phyloP scores from a whole-genome alignment of 2,329 filamentous ascomycete species.

The Penicillium griseofulvum region DNA sequence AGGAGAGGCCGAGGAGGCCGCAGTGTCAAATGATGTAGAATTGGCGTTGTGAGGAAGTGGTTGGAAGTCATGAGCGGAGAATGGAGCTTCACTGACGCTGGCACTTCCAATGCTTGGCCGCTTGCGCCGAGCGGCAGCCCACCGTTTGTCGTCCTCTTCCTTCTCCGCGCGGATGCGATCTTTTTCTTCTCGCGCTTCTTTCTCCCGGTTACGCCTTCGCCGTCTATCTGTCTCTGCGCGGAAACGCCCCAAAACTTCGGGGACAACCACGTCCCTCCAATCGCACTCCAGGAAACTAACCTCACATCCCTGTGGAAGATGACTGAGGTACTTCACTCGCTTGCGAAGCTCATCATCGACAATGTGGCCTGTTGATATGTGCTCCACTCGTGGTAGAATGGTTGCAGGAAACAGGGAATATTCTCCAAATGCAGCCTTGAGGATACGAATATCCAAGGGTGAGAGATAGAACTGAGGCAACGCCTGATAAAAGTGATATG shows the following conservation, averaged over 20 bases:
- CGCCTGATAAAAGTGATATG: slow-evolving; percentile 85
- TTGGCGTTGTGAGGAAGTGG: slow-evolving; percentile 51
- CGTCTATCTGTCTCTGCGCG: slow-evolving; percentile 72
- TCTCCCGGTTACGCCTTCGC: slow-evolving; percentile 74
- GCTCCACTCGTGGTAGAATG: slow-evolving; percentile 81
- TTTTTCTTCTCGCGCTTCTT: slow-evolving; percentile 81
- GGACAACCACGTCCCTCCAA: slow-evolving; percentile 83
- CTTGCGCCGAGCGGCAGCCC: slow-evolving; percentile 65
- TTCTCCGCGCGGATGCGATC: slow-evolving; percentile 79
- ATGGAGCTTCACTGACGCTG: slow-evolving; percentile 43
- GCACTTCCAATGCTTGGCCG: slow-evolving; percentile 50
- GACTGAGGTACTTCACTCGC: slow-evolving; percentile 79
- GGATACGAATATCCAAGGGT: slow-evolving; percentile 84
- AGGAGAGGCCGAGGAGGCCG: slow-evolving; percentile 41
- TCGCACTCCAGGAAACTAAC: slow-evolving; percentile 91
- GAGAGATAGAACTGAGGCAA: slow-evolving; percentile 86
- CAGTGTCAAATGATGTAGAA: slow-evolving; percentile 28
- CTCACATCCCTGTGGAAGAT: slow-evolving; percentile 86
- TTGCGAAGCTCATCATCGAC: slow-evolving; percentile 82
- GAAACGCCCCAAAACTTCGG: slow-evolving; percentile 73
- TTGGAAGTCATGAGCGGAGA: slow-evolving; percentile 63
- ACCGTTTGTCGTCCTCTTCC: slow-evolving; percentile 67
- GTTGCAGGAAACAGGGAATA: slow-evolving; percentile 82
- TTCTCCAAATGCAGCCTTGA: slow-evolving; percentile 82
- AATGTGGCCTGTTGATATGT: slow-evolving; percentile 81